Evolutionary conservation across 306 rosid species (phyloP), one percentile per base, ranked within the genome.

Genomic region (Corylus heterophylla): DNA sequence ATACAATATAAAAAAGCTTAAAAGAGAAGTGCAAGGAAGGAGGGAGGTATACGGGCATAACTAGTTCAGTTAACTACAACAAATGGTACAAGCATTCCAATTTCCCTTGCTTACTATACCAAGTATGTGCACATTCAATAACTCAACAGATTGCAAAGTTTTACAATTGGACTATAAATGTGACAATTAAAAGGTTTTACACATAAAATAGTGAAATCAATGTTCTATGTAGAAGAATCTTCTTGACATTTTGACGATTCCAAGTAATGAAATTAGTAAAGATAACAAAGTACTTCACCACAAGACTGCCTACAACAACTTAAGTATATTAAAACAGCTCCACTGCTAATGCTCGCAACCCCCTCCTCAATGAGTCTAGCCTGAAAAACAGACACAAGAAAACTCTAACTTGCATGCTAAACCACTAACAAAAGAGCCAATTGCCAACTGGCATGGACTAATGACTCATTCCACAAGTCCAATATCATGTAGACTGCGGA

Each of bases 1-100:
- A 81, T 49, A 67, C 55, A 75, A 27, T 52, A 68, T 48, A 49
- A 75, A 66, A 39, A 76, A 76, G 81, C 64, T 14, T 12, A 22
- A 12, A 71, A 71, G 13, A 2, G 12, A 35, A 48, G 44, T 71
- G 27, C 72, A 68, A 68, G 27, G 3, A 35, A 42, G 18, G 51
- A 39, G 52, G 48, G 9, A 42, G 3, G 51, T 2, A 42, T 42
- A 39, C 3, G 2, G 42, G 27, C 8, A 11, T 42, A n/a, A 42
- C 9, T n/a, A 42, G 31, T 14, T 31, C 9, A 63, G n/a, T 68
- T 44, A n/a, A 42, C 51, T 68, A 10, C 42, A 42, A 68, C 22
- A 48, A 27, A 18, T 68, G 29, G 49, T 18, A 52, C 55, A 81
- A 72, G 27, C 45, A 3, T 55, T 31, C 52, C 50, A 45, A n/a